Conservation (phyloP, 2,329 filamentous ascomycete species). For the Hypoxylon sp. region DNA sequence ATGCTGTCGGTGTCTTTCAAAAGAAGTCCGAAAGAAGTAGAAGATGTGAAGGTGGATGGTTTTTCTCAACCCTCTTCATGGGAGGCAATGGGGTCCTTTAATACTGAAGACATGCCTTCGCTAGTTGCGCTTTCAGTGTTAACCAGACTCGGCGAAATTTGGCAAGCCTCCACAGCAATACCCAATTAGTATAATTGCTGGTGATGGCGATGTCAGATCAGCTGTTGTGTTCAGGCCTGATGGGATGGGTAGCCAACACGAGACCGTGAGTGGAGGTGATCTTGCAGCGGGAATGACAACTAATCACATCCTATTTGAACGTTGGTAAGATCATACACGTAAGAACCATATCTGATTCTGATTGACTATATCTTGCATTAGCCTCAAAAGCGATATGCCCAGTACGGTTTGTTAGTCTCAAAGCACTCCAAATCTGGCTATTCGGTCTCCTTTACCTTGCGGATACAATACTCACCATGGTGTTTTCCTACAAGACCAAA, state of each 20-base stretch:
- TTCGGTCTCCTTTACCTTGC: conserved; percentile 5
- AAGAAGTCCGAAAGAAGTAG: not conserved
- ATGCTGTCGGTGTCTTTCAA: conserved; percentile 1
- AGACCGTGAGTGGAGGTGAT: conserved; percentile 26
- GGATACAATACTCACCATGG: conserved; percentile 10
- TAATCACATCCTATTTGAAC: conserved; percentile 32
- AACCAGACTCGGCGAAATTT: conserved; percentile 9
- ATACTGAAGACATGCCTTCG: conserved; percentile 12
- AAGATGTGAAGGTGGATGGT: conserved; percentile 25
- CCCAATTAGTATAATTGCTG: conserved; percentile 21
- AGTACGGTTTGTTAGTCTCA: conserved; percentile 10
- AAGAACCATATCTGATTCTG: conserved; percentile 23
- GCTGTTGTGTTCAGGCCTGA: conserved; percentile 28
- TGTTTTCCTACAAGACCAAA: conserved; percentile 1
- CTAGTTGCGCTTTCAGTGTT: conserved; percentile 13
- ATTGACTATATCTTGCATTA: conserved; percentile 25
- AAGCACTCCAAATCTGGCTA: conserved; percentile 9
- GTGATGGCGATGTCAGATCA: conserved; percentile 29
- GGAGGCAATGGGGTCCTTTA: conserved; percentile 21
- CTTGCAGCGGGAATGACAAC: conserved; percentile 30
- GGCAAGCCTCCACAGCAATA: conserved; percentile 18
- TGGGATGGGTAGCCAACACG: conserved; percentile 24
- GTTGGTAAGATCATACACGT: conserved; percentile 24
- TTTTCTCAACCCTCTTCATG: conserved; percentile 14
- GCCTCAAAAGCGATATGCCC: conserved; percentile 20